Percentiles rank a stretch among this genome's conserved stretches.
Evolutionary conservation across 1,284 basidiomycete genomes (phyloP).

Genomic region (Ceratobasidium sp.): DNA sequence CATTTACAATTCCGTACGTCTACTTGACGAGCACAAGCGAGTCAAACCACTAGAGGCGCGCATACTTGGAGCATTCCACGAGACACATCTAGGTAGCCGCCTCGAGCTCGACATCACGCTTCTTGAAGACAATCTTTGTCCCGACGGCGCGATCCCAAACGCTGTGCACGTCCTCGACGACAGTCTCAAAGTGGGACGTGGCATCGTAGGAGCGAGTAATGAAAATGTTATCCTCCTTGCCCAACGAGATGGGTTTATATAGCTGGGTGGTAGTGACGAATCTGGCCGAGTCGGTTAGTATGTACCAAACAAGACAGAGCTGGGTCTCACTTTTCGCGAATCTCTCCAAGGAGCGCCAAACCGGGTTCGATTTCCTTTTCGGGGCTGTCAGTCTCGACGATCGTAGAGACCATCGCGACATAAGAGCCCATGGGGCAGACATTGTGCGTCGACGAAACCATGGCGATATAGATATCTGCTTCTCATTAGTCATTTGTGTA

Average conservation of each 20-base stretch:
- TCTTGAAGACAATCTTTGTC: conserved; percentile 77
- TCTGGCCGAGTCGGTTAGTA: conserved; percentile 55
- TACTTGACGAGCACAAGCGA: too few species aligned
- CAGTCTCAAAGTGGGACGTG: conserved; percentile 98
- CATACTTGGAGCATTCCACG: too few species aligned
- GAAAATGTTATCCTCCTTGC: conserved; percentile 86
- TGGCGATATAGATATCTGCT: conserved; percentile 97
- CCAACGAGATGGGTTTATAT: conserved; percentile 86
- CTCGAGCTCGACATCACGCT: conserved; percentile 76
- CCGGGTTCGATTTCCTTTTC: conserved; percentile 92
- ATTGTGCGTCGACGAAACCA: conserved; percentile 96
- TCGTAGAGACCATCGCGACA: conserved; percentile 96
- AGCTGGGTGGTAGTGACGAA: conserved; percentile 89
- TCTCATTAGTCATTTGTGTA: conserved; percentile 31
- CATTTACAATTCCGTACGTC: too few species aligned
- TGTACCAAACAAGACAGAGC: conserved; percentile 6
- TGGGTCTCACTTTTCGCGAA: conserved; percentile 85
- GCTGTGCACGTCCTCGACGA: conserved; percentile 91
- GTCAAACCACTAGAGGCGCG: too few species aligned
- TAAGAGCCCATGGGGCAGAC: conserved; percentile 95
- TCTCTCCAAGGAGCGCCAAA: conserved; percentile 88
- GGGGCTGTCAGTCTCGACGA: conserved; percentile 93
- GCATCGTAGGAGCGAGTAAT: conserved; percentile 98
- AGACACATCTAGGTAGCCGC: conserved; percentile 52
- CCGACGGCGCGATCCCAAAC: conserved; percentile 88